Conservation (phyloP, 2,329 filamentous ascomycete genomes). For the Dactylellina drechsleri region DNA sequence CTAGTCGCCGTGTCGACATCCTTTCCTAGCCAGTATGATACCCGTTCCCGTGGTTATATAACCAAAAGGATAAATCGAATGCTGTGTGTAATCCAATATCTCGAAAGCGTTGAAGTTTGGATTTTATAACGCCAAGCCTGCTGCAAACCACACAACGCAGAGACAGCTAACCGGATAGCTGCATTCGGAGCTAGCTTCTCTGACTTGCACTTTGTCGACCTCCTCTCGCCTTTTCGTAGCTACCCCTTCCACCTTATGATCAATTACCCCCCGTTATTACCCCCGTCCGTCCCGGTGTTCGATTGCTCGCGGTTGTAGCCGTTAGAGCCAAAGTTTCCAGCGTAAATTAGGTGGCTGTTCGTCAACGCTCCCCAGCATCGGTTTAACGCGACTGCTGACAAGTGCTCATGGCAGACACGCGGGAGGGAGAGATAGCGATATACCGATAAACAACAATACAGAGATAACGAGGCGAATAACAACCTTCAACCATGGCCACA, state of each 20-base stretch:
- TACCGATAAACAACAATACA: neutral
- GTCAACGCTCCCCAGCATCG: neutral
- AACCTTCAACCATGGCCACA: slow-evolving; percentile 25
- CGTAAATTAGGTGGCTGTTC: neutral
- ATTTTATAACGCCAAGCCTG: slow-evolving; percentile 46
- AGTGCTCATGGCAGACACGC: slow-evolving; percentile 12
- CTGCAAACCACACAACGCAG: slow-evolving; percentile 52
- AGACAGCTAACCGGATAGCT: slow-evolving; percentile 30
- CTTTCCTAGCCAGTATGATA: neutral
- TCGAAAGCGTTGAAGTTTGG: slow-evolving; percentile 28
- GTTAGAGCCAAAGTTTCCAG: neutral
- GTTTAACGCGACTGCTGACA: slow-evolving; percentile 29
- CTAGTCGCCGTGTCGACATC: slow-evolving; percentile 31
- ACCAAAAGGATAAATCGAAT: slow-evolving; percentile 9
- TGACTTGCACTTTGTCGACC: slow-evolving; percentile 29
- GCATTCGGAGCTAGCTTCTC: slow-evolving; percentile 44
- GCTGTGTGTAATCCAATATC: neutral
- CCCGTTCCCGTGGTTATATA: no score
- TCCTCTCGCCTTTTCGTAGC: slow-evolving; percentile 24
- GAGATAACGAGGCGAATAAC: neutral
- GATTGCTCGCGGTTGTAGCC: no score
- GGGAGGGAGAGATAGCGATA: slow-evolving; percentile 9
- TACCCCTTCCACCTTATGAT: slow-evolving; percentile 9
- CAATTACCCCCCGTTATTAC: neutral
- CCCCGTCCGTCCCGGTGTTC: no score